A percentile compares a stretch with the other conserved stretches of the same genome.
These are phyloP conservation scores for Kwoniella europaea DNA, from an alignment of 768 basidiomycete genomes.

Conservation along the genomic window DNA sequence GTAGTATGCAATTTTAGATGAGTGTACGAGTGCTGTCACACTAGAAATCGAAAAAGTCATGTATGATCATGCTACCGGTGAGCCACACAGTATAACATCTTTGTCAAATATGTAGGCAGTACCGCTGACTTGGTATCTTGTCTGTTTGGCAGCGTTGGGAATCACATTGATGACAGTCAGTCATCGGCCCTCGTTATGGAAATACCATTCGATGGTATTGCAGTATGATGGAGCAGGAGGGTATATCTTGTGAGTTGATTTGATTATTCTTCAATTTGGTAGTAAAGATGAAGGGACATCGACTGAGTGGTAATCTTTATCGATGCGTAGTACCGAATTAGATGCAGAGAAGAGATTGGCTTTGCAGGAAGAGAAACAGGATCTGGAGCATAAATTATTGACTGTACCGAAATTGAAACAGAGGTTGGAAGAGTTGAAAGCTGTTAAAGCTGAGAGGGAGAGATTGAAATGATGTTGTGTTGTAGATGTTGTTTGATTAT, in stretches of 20 bases:
- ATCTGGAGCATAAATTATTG: slow-evolving; percentile 77
- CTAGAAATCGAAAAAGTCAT: slow-evolving; percentile 89
- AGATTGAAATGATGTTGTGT: slow-evolving; percentile 1
- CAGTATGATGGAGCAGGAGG: slow-evolving; percentile 94
- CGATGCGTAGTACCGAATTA: slow-evolving; percentile 70
- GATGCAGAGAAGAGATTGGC: slow-evolving; percentile 88
- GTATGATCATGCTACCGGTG: slow-evolving; percentile 84
- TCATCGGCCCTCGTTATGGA: slow-evolving; percentile 87
- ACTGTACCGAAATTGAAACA: slow-evolving; percentile 88
- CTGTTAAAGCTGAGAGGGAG: slow-evolving; percentile 55
- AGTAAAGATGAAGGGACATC: neutral
- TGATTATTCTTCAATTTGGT: neutral
- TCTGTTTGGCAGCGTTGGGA: slow-evolving; percentile 63
- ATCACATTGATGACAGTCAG: slow-evolving; percentile 95
- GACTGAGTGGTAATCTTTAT: slow-evolving; percentile 5
- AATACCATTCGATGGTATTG: slow-evolving; percentile 78
- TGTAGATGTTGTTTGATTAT: neutral
- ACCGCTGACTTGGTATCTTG: slow-evolving; percentile 3
- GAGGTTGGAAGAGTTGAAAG: slow-evolving; percentile 71
- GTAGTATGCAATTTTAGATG: slow-evolving; percentile 94
- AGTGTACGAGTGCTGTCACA: slow-evolving; percentile 93
- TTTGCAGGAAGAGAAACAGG: slow-evolving; percentile 92
- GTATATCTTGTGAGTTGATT: slow-evolving; percentile 80
- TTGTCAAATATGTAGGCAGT: too few species aligned
- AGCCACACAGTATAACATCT: too few species aligned